Evolutionary conservation across 2,329 filamentous ascomycete genomes (phyloP).

Genomic region (Aspergillus sp.): DNA sequence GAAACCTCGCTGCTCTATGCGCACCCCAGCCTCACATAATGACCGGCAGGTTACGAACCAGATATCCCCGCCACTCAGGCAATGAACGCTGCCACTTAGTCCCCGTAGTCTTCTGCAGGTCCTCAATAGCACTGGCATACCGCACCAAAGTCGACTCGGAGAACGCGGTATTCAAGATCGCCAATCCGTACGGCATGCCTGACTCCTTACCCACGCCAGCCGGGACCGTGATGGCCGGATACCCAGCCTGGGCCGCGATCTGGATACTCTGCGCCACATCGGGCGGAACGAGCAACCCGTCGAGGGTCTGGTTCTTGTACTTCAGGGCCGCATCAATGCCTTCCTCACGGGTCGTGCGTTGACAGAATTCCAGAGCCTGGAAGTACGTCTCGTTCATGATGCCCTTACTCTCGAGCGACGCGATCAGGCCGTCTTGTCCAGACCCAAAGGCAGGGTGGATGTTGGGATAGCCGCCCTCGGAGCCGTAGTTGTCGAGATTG

Average conservation of each 20-base stretch:
- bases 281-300: slow-evolving; percentile 66
- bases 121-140: slow-evolving; percentile 64
- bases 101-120: slow-evolving; percentile 49
- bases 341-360: slow-evolving; percentile 57
- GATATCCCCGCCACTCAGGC: slow-evolving; percentile 56
- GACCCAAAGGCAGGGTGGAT: slow-evolving; percentile 64
- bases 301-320: slow-evolving; percentile 47
- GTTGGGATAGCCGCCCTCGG: slow-evolving; percentile 64
- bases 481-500: slow-evolving; percentile 63
- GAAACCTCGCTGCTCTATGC: no score
- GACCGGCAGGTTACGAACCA: slow-evolving; percentile 38
- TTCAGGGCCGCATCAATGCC: slow-evolving; percentile 69
- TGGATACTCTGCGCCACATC: slow-evolving; percentile 68
- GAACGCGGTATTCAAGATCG: slow-evolving; percentile 62
- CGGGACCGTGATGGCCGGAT: slow-evolving; percentile 70
- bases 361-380: slow-evolving; percentile 64
- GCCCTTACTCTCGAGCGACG: slow-evolving; percentile 61
- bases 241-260: slow-evolving; percentile 73
- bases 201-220: slow-evolving; percentile 55
- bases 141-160: slow-evolving; percentile 58
- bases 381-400: slow-evolving; percentile 64
- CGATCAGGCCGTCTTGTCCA: slow-evolving; percentile 70
- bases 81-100: slow-evolving; percentile 50
- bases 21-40: slow-evolving; percentile 18
- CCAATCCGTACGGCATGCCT: slow-evolving; percentile 63